These are phyloP conservation scores for Fonsecaea erecta DNA, from an alignment of 2,329 filamentous ascomycete species.

Conservation along the genomic window DNA sequence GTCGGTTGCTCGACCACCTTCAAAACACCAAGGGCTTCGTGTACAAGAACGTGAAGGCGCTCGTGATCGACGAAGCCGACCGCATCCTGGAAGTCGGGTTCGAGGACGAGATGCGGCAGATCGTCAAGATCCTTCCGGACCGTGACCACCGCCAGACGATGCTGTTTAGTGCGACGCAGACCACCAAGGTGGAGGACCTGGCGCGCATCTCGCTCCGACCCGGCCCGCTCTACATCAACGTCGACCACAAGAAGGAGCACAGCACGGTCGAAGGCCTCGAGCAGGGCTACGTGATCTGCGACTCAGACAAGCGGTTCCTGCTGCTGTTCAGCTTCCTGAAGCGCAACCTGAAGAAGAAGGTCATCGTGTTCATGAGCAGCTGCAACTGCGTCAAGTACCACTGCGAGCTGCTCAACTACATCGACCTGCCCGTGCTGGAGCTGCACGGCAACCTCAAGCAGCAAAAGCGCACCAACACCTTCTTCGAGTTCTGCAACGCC, in stretches of 20 bases:
- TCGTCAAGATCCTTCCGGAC: constrained; percentile 84
- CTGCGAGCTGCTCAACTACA: constrained; percentile 94
- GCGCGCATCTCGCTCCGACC: constrained; percentile 89
- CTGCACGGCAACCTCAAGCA: constrained; percentile 97
- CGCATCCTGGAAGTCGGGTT: constrained; percentile 94
- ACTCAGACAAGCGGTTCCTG: constrained; percentile 90
- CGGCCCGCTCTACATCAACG: constrained; percentile 94
- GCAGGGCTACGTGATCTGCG: constrained; percentile 93
- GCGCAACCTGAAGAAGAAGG: constrained; percentile 91
- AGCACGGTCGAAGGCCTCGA: constrained; percentile 92
- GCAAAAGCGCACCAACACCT: constrained; percentile 97
- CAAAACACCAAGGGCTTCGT: constrained; percentile 88
- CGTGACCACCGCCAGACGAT: constrained; percentile 88
- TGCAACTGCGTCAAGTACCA: constrained; percentile 97
- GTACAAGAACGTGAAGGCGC: constrained; percentile 89
- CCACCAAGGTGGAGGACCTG: constrained; percentile 96
- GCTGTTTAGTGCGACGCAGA: constrained; percentile 98
- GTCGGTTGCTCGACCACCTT: constrained; percentile 88
- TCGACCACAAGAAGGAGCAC: constrained; percentile 86
- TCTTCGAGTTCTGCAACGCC: constrained; percentile 93
- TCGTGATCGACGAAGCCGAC: constrained; percentile 96
- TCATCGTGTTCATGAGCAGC: constrained; percentile 94
- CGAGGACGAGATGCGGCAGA: constrained; percentile 97
- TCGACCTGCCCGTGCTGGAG: constrained; percentile 85
- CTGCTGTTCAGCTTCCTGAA: constrained; percentile 94